phyloP scores from a whole-genome alignment of 75 land plant genomes.

The Pinus taeda region DNA sequence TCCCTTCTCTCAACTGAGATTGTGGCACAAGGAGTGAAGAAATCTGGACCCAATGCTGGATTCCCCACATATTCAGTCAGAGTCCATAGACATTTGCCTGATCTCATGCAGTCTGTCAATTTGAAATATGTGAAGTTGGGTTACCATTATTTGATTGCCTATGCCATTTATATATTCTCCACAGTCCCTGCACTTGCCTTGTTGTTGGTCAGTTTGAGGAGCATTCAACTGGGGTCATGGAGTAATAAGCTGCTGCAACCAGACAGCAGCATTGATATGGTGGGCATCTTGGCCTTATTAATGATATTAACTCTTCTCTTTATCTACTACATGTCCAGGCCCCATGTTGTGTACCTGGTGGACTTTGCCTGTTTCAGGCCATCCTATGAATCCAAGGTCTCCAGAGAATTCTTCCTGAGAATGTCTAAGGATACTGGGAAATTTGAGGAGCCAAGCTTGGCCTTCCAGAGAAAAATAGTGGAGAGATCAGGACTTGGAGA shows the following conservation, averaged over 20 bases:
- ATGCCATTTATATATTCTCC: constrained; percentile 59
- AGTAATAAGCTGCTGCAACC: neutral
- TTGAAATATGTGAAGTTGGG: constrained; percentile 93
- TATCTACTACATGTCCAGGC: constrained; percentile 69
- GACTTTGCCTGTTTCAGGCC: constrained; percentile 51
- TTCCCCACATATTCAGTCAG: constrained; percentile 58
- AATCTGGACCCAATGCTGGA: constrained; percentile 14
- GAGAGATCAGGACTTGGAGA: constrained; percentile 61
- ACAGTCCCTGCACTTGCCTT: constrained; percentile 9
- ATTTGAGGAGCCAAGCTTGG: constrained; percentile 38
- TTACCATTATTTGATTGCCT: constrained; percentile 76
- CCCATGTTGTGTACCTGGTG: constrained; percentile 67
- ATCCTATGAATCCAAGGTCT: neutral
- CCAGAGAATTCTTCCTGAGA: constrained; percentile 40
- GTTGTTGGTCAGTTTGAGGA: too few relatives aligned
- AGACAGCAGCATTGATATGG: neutral
- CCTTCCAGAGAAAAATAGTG: constrained; percentile 41
- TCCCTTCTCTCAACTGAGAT: constrained; percentile 19
- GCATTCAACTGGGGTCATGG: too few relatives aligned
- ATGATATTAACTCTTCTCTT: constrained; percentile 8
- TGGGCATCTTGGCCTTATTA: constrained; percentile 9
- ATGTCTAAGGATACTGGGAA: constrained; percentile 37
- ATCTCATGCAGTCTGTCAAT: constrained; percentile 84
- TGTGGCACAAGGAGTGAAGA: constrained; percentile 10
- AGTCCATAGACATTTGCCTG: constrained; percentile 74